Evolutionary conservation across 495 filamentous ascomycete genomes (phyloP).

Genomic region (Penicillium chermesinum): DNA sequence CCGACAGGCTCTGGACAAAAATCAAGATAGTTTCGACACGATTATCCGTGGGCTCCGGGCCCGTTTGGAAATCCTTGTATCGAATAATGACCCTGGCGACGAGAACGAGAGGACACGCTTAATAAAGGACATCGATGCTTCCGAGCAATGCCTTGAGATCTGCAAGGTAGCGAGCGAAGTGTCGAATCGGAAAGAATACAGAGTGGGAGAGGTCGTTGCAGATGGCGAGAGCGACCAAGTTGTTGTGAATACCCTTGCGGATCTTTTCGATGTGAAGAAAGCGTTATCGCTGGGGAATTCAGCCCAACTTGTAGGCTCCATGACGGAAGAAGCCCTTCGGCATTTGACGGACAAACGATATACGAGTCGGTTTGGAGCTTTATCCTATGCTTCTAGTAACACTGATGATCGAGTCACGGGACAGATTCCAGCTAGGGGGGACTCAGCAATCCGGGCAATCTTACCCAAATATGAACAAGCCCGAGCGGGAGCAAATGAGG

Average conservation of each 20-base stretch:
- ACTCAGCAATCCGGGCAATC: not conserved
- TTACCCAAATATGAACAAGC: not conserved
- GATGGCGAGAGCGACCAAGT: conserved; percentile 31
- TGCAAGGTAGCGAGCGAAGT: conserved; percentile 29
- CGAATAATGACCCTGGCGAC: conserved; percentile 11
- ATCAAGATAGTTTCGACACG: conserved; percentile 16
- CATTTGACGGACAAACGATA: conserved; percentile 26
- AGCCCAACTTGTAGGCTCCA: conserved; percentile 29
- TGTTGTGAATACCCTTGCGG: conserved; percentile 30
- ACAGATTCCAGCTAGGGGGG: not conserved
- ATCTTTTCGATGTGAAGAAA: conserved; percentile 31
- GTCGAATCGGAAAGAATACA: conserved; percentile 26
- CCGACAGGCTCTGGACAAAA: conserved; percentile 16
- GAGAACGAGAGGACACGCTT: conserved; percentile 21
- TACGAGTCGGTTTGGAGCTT: conserved; percentile 27
- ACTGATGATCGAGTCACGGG: not conserved
- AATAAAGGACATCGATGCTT: conserved; percentile 25
- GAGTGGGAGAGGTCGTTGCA: conserved; percentile 27
- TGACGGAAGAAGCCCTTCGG: conserved; percentile 19
- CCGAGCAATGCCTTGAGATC: conserved; percentile 29
- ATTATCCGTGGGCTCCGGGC: conserved; percentile 22
- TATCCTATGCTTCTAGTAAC: not conserved
- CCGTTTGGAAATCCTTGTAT: conserved; percentile 19
- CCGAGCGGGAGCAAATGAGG: not conserved
- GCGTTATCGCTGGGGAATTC: conserved; percentile 21